phyloP scores from a whole-genome alignment of 2,329 filamentous ascomycete genomes.

The Orbilia ellipsospora region DNA sequence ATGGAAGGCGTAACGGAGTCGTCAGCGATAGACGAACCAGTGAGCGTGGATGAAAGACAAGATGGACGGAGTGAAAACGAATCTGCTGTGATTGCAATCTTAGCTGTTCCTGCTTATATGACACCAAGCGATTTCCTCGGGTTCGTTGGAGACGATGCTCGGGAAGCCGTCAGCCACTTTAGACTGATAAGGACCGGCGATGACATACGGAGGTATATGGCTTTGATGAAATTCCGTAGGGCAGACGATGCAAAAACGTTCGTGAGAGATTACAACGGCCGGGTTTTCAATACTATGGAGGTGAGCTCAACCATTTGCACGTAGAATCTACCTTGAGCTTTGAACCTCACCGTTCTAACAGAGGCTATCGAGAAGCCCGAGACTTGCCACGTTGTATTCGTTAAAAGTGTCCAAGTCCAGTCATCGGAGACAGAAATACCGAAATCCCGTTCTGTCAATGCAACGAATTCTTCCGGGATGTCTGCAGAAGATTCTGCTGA shows the following conservation, averaged over 20 bases:
- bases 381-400: conserved; percentile 92
- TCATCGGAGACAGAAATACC: conserved; percentile 69
- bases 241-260: conserved; percentile 79
- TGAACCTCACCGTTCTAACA: conserved; percentile 22
- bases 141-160: conserved; percentile 88
- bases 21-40: background rate
- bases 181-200: conserved; percentile 90
- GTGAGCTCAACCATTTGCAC: conserved; percentile 63
- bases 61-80: conserved; percentile 7
- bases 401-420: conserved; percentile 68
- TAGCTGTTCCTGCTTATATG: conserved; percentile 94
- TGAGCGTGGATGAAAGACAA: background rate
- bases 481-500: conserved; percentile 5
- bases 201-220: conserved; percentile 86
- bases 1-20: background rate
- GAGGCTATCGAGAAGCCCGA: conserved; percentile 71
- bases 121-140: conserved; percentile 89
- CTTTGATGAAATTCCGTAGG: conserved; percentile 90
- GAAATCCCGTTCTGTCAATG: conserved; percentile 67
- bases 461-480: conserved; percentile 53
- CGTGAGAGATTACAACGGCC: conserved; percentile 89
- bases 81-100: conserved; percentile 89
- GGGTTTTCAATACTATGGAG: conserved; percentile 91
- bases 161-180: conserved; percentile 89
- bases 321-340: background rate